These are phyloP conservation scores for Megacollybia marginata DNA, from an alignment of 768 basidiomycete genomes.

Conservation along the genomic window DNA sequence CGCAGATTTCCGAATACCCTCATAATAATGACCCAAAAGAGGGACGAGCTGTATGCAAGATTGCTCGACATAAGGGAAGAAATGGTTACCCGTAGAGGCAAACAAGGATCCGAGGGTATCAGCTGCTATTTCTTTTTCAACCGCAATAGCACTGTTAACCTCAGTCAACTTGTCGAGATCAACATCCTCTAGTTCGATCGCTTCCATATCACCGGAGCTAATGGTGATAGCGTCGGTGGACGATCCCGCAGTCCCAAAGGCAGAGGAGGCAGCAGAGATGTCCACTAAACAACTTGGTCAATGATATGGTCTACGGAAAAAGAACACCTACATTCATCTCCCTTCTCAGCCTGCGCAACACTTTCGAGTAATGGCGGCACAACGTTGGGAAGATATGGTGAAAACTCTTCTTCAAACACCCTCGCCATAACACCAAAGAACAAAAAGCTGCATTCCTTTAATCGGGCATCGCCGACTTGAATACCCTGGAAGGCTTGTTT, in stretches of 20 bases:
- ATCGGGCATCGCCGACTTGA: conserved; percentile 75
- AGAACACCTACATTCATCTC: conserved; percentile 47
- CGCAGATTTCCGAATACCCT: conserved; percentile 93
- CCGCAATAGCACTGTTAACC: conserved; percentile 92
- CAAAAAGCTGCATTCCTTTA: conserved; percentile 93
- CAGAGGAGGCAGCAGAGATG: conserved; percentile 45
- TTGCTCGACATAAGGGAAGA: conserved; percentile 86
- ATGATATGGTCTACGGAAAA: conserved; percentile 5
- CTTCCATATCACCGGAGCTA: conserved; percentile 41
- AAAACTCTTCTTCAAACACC: conserved; percentile 93
- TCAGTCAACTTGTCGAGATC: conserved; percentile 85
- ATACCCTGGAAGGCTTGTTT: conserved; percentile 87
- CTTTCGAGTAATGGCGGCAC: conserved; percentile 80
- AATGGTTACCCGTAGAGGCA: conserved; percentile 69
- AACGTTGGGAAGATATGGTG: conserved; percentile 77
- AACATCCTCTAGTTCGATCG: conserved; percentile 65
- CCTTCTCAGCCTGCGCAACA: conserved; percentile 77
- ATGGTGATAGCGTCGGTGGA: conserved; percentile 63
- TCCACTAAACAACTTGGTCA: conserved; percentile 29
- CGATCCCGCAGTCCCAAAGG: conserved; percentile 69
- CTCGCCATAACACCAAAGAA: conserved; percentile 99
- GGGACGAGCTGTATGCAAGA: conserved; percentile 72
- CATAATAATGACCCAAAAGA: conserved; percentile 88
- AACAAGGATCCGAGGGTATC: conserved; percentile 94
- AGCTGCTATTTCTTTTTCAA: conserved; percentile 98